Base-by-base conservation (phyloP, 1,284 basidiomycete genomes). In the Cryptococcus wingfieldii region DNA sequence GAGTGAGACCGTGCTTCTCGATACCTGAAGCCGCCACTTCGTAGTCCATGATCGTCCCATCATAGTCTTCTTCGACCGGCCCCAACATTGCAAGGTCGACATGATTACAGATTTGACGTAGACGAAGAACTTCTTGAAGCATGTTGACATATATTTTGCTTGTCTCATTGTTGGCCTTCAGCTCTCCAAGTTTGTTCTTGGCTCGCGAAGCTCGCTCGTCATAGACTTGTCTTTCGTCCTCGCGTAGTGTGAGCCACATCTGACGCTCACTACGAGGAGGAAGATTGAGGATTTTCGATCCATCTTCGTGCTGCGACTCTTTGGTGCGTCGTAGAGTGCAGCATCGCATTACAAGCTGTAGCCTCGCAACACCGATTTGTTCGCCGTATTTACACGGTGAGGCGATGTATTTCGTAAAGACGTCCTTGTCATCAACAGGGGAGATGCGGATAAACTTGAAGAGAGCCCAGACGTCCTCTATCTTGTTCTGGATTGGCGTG, bases 91-190 rank as follows among this genome's bases (percentile, higher is more conserved):
- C 90, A 38, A 99, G 83, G 66, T 94, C 91, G 64, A 86, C 89
- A 77, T 98, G 94, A 72, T 97, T 91, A 78, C 96, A 98, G 50
- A 97, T 97, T 79, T 98, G 93, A 41, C 96, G 88, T 39, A 99
- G 82, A 9, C 91, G 88, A 52, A 97, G 80, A 55, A 97, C 88
- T 80, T 95, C 94, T 79, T 97, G 94, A 62, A 99, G 77, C 66
- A 98, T 96, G 51, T 93, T 92, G 56, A 96, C 95, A 68, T 97
- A 98, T 72, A 97, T 97, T 83, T 94, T 94, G 38, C 75, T 70
- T 50, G 96, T 86, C 73, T 94, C 89, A 66, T 89, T 89, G 72
- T 88, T 89, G 74, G 86, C 82, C 55, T 87, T 84, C 60, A 98
- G 81, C 71, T 90, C 86, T 62, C 85, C 85, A 16, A 75, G 59